A percentile compares a stretch with the other conserved stretches of the same genome.
phyloP scores from a whole-genome alignment of 1,284 basidiomycete species.

The Irpex sp. region DNA sequence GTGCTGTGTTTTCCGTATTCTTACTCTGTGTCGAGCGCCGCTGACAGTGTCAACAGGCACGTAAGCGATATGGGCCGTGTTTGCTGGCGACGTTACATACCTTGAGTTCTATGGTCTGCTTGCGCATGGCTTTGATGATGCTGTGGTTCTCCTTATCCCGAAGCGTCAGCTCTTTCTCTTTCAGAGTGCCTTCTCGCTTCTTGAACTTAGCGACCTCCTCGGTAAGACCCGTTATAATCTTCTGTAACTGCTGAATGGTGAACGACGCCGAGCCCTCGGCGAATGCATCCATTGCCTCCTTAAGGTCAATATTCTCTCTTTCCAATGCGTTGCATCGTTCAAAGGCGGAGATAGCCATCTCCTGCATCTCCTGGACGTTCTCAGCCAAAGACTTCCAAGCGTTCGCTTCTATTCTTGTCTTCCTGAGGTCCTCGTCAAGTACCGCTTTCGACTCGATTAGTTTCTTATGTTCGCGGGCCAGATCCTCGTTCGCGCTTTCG shows the following conservation, averaged over 20 bases:
- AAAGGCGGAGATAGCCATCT: constrained; percentile 16
- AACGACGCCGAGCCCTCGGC: constrained; percentile 15
- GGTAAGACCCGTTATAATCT: constrained; percentile 15
- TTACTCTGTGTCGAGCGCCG: constrained; percentile 9
- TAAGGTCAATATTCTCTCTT: constrained; percentile 18
- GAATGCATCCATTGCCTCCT: constrained; percentile 18
- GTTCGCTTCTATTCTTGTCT: constrained; percentile 7
- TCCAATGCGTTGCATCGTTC: constrained; percentile 18
- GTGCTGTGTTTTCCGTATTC: not conserved
- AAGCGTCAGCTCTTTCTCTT: constrained; percentile 13
- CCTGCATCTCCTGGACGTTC: constrained; percentile 18
- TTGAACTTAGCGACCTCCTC: constrained; percentile 15
- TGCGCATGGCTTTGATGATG: constrained; percentile 16
- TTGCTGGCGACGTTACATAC: not conserved
- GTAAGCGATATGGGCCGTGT: not conserved
- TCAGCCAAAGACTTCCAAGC: constrained; percentile 16
- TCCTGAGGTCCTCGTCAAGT: constrained; percentile 9
- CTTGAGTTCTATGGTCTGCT: constrained; percentile 16
- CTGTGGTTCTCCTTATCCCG: constrained; percentile 17
- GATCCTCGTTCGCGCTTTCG: constrained; percentile 10
- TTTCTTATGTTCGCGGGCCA: constrained; percentile 12
- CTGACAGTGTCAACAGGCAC: not conserved
- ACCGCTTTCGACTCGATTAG: constrained; percentile 7
- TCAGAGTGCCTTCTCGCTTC: constrained; percentile 13
- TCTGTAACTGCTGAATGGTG: constrained; percentile 17